Evolutionary conservation across 805 yeast species (phyloP).

Genomic region (Hemisphaericaspora nanyangensis): DNA sequence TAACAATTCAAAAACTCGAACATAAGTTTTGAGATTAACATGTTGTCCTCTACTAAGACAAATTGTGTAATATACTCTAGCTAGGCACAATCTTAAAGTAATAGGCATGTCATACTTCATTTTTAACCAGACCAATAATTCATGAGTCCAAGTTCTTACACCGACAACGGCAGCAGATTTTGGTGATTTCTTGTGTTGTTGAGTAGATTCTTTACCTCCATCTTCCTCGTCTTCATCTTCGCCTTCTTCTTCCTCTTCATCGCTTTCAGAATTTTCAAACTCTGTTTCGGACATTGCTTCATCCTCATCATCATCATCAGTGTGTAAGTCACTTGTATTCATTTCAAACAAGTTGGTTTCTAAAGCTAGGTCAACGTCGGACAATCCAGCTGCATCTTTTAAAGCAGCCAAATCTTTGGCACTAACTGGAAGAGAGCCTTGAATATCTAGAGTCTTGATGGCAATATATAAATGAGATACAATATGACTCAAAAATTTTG

Average conservation of each 20-base stretch:
- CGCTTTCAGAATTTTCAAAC: slow-evolving; percentile 37
- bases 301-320: slow-evolving; percentile 14
- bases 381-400: slow-evolving; percentile 24
- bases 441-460: slow-evolving; percentile 66
- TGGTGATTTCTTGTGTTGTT: slow-evolving; percentile 59
- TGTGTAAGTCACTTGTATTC: slow-evolving; percentile 7
- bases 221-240: slow-evolving; percentile 36
- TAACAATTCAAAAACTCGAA: slow-evolving; percentile 56
- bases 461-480: slow-evolving; percentile 77
- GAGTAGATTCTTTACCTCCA: slow-evolving; percentile 31
- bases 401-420: slow-evolving; percentile 60
- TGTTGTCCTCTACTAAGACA: slow-evolving; percentile 71
- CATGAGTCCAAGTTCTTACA: slow-evolving; percentile 84
- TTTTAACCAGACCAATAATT: slow-evolving; percentile 69
- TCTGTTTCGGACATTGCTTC: slow-evolving; percentile 25
- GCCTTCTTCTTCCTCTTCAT: slow-evolving; percentile 37
- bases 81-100: slow-evolving; percentile 53
- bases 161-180: slow-evolving; percentile 70
- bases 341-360: slow-evolving; percentile 50
- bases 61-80: slow-evolving; percentile 67
- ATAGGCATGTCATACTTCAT: slow-evolving; percentile 81
- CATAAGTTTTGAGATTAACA: slow-evolving; percentile 55
- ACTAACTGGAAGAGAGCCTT: slow-evolving; percentile 63
- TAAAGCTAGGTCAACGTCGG: slow-evolving; percentile 45
- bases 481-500: slow-evolving; percentile 74